Evolutionary conservation across 371 early-diverging fungal genomes (phyloP), one percentile per base, ranked within the genome.

Genomic region (Mucor saturninus): DNA sequence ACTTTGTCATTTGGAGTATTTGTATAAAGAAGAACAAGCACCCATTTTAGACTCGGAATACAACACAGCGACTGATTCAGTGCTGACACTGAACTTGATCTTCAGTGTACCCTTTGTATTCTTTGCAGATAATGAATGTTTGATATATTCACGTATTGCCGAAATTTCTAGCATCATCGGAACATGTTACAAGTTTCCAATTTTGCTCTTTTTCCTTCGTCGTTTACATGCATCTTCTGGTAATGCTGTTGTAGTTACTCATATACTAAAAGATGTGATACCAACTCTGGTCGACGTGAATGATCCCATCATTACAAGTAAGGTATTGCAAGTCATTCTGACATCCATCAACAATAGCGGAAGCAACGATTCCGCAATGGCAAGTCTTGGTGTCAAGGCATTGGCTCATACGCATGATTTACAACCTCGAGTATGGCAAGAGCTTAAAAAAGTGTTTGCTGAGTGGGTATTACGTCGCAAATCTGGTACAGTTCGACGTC

Each of bases 351-450:
- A 75, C 13, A 43, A 45, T 39, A 74, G 70, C 10, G 55, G 73
- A 10, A 69, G 65, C 30, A 57, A 59, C 35, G 52, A 63, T 15
- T 52, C 54, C n/a, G 62, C 73, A 5, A 74, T 83, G 74, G 73
- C 85, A 2, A 75, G 77, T 40, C 65, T 86, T 13, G 85, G 83
- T 15, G 73, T 85, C 31, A 73, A 74, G 37, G 73, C 80, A n/a
- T 58, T 86, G 7, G 72, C 69, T 2, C 66, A 72, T 13, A 71
- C 84, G 2, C 78, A 77, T 69, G 72, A 77, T 28, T 72, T 72
- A 6, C 87, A 86, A 45, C 82, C 87, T 9, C 80, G 87, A 9
- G 75, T 81, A 1, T 86, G 87, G 87, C 84, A 83, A 52, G 83
- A 85, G 14, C 66, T 86, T 0, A 81, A 83, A 26, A 74, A 74